Conservation (phyloP, 1,139 yeast species). For the Suhomyces terraborum region DNA sequence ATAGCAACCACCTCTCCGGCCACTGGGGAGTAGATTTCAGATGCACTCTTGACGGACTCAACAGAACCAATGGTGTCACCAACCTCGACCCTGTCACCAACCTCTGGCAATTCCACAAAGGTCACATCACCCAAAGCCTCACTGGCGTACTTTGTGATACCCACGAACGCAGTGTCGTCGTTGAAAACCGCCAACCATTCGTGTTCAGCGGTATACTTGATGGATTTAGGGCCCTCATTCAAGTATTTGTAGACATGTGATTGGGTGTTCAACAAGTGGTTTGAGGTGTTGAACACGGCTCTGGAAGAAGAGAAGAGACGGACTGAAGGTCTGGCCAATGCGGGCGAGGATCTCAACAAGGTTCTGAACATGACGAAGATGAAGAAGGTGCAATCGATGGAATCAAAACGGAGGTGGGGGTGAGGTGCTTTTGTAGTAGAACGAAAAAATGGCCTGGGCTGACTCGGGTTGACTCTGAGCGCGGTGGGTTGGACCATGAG, state of each 20-base stretch:
- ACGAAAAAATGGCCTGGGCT: constrained; percentile 8
- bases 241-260: constrained; percentile 54
- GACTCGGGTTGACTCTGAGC: constrained; percentile 12
- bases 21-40: constrained; percentile 90
- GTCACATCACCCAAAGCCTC: constrained; percentile 99
- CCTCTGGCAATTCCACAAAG: constrained; percentile 85
- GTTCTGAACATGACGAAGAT: constrained; percentile 15
- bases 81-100: constrained; percentile 61
- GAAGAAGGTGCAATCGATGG: constrained; percentile 2
- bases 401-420: constrained; percentile 1
- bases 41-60: constrained; percentile 92
- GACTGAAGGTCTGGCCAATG: constrained; percentile 12
- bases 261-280: constrained; percentile 52
- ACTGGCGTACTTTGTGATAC: constrained; percentile 93
- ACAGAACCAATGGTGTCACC: constrained; percentile 92
- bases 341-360: constrained; percentile 11
- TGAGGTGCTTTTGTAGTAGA: constrained; percentile 6
- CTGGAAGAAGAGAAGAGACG: constrained; percentile 20
- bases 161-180: constrained; percentile 82
- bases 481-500: background rate
- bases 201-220: constrained; percentile 85
- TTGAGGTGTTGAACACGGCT: constrained; percentile 35
- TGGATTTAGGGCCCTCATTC: constrained; percentile 50
- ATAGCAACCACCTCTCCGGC: constrained; percentile 74
- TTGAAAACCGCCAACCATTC: constrained; percentile 91